Conservation (phyloP, 495 filamentous ascomycete genomes). For the Aspergillus ellipticus region DNA sequence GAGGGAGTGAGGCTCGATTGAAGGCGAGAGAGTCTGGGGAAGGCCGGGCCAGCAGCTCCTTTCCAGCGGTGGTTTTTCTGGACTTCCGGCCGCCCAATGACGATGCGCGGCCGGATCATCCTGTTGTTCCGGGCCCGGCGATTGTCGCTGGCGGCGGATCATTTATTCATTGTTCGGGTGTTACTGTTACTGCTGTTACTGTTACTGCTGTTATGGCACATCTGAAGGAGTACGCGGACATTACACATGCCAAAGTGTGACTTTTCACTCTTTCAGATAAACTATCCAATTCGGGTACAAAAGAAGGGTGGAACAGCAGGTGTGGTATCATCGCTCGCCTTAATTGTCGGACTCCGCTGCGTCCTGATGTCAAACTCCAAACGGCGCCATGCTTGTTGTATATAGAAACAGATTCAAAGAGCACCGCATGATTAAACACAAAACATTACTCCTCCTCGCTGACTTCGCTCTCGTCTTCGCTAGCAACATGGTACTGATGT, state of each 20-base stretch:
- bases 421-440: background rate
- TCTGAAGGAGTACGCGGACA: no score
- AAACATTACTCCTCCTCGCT: slow-evolving; percentile 45
- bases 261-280: no score
- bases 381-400: slow-evolving; percentile 4
- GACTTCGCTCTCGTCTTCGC: slow-evolving; percentile 49
- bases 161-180: no score
- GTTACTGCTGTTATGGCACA: no score
- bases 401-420: background rate
- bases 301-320: background rate
- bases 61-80: slow-evolving; percentile 2
- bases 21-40: background rate
- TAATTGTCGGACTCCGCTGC: background rate
- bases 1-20: background rate
- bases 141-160: background rate
- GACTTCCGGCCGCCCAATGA: background rate
- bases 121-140: slow-evolving; percentile 24
- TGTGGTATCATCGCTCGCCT: no score
- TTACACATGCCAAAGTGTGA: background rate
- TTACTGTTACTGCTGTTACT: no score
- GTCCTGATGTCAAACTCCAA: slow-evolving; percentile 4
- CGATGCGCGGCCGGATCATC: slow-evolving; percentile 13
- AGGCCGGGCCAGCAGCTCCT: background rate
- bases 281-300: no score
- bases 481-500: slow-evolving; percentile 33